phyloP scores from a whole-genome alignment of 306 rosid species.

The Herpetospermum pedunculosum region DNA sequence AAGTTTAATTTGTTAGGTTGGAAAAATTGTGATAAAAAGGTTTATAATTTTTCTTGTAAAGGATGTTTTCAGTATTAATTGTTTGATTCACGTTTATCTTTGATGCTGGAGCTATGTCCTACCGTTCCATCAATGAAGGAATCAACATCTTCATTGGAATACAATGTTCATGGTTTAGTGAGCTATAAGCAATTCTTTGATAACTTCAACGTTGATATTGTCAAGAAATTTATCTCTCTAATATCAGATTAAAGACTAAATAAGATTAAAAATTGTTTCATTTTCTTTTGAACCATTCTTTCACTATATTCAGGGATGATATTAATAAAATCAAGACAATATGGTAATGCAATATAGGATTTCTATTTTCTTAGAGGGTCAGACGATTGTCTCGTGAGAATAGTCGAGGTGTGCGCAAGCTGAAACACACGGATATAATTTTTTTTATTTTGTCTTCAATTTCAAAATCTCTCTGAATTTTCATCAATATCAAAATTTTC shows the following conservation, averaged over 20 bases:
- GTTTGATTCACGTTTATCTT: background rate
- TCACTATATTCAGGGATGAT: background rate
- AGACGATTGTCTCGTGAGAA: no score
- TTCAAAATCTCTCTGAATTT: background rate
- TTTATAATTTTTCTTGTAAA: background rate
- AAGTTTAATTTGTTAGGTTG: background rate
- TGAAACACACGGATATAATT: no score
- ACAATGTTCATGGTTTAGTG: background rate
- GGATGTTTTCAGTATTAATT: background rate
- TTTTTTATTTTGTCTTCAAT: background rate
- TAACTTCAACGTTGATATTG: background rate
- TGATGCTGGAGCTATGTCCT: background rate
- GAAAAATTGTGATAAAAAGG: background rate
- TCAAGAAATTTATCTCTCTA: background rate
- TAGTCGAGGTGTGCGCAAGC: no score
- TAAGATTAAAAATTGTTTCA: background rate
- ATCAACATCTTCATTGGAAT: background rate
- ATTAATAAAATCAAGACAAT: background rate
- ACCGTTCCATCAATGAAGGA: background rate
- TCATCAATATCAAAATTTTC: background rate
- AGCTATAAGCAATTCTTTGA: background rate
- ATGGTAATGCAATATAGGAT: background rate
- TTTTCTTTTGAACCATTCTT: background rate
- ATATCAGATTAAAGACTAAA: background rate
- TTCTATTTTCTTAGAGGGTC: no score